Evolutionary conservation across 768 basidiomycete species (phyloP).

Genomic region (Suillus subluteus): DNA sequence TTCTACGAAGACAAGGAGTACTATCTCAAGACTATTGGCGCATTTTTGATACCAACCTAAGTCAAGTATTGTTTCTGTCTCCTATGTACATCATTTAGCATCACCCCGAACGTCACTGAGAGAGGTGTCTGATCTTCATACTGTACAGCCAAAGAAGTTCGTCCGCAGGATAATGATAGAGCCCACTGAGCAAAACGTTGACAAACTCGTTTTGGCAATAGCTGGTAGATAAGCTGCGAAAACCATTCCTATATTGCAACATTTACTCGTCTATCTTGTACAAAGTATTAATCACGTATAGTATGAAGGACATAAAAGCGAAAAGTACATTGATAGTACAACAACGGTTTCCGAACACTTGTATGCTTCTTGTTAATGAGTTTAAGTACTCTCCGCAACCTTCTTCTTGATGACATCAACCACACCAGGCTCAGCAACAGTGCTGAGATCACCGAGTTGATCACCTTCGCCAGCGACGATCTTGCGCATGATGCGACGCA

Average conservation of each 20-base stretch:
- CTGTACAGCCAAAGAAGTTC: not conserved
- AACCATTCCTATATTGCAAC: not conserved
- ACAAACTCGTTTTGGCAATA: not conserved
- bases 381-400: slow-evolving; percentile 52
- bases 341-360: not conserved
- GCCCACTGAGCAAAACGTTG: not conserved
- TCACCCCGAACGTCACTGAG: not conserved
- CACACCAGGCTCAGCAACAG: slow-evolving; percentile 85
- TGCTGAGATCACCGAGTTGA: slow-evolving; percentile 93
- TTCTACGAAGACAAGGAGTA: slow-evolving; percentile 24
- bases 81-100: not conserved
- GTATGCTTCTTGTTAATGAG: slow-evolving; percentile 10
- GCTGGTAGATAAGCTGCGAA: not conserved
- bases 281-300: not conserved
- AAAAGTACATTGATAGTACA: slow-evolving; percentile 1
- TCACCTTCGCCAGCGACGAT: slow-evolving; percentile 94
- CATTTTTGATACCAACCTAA: slow-evolving; percentile 14
- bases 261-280: not conserved
- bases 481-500: slow-evolving; percentile 96
- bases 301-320: not conserved
- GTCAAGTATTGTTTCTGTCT: not conserved
- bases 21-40: slow-evolving; percentile 20
- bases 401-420: slow-evolving; percentile 86
- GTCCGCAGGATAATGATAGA: not conserved
- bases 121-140: not conserved